Evolutionary conservation across 768 basidiomycete species (phyloP).

Genomic region (Xerocomellus intermedius): DNA sequence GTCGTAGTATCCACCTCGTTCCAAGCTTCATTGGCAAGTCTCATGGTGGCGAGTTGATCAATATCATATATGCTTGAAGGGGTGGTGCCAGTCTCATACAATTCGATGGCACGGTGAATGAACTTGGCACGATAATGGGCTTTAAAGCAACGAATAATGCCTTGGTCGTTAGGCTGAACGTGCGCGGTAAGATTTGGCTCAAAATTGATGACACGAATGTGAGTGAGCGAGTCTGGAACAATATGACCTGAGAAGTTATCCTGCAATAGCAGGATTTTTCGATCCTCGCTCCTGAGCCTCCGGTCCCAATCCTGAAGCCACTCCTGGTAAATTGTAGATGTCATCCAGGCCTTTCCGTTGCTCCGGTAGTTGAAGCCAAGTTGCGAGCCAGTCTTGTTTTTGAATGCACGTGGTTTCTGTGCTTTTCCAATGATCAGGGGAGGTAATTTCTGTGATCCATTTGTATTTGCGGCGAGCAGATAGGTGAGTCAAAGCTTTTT

Average conservation of each 20-base stretch:
- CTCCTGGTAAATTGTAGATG: not conserved
- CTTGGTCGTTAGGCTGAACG: not conserved
- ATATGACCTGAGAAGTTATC: too few relatives aligned
- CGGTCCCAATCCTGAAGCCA: too few relatives aligned
- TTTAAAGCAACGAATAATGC: not conserved
- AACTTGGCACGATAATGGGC: not conserved
- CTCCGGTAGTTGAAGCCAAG: slow-evolving; percentile 4
- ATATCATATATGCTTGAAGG: not conserved
- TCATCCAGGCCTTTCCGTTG: slow-evolving; percentile 11
- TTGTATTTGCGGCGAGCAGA: not conserved
- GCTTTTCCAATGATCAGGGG: slow-evolving; percentile 10
- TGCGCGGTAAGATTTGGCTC: not conserved
- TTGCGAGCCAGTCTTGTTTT: not conserved
- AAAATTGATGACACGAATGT: not conserved
- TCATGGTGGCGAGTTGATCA: not conserved
- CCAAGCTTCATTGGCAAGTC: too few relatives aligned
- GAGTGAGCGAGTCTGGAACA: too few relatives aligned
- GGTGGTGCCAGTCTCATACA: not conserved
- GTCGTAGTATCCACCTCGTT: too few relatives aligned
- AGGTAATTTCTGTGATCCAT: not conserved
- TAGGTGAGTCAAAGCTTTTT: slow-evolving; percentile 1
- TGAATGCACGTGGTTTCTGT: not conserved
- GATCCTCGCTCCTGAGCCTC: too few relatives aligned
- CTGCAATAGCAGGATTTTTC: too few relatives aligned
- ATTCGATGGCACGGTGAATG: not conserved